Evolutionary conservation across 2,329 filamentous ascomycete genomes (phyloP).

Genomic region (Pyrenochaeta sp.): DNA sequence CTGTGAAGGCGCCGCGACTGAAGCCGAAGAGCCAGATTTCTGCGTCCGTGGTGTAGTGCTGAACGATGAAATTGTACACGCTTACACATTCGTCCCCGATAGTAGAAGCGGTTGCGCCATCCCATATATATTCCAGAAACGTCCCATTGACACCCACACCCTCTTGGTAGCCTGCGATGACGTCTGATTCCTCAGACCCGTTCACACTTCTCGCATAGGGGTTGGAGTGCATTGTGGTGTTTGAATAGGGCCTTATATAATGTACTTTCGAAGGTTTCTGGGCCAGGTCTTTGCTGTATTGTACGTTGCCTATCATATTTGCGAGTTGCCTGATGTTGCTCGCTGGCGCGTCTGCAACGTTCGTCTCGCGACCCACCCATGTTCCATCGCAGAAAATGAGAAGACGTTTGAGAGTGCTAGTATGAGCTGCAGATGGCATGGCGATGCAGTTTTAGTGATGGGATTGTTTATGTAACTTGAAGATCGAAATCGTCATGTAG

Average conservation of each 20-base stretch:
- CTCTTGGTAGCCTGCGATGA: conserved; percentile 49
- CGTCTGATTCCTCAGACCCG: conserved; percentile 6
- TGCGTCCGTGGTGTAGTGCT: conserved; percentile 45
- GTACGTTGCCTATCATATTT: conserved; percentile 40
- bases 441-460: not conserved
- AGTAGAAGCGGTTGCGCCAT: conserved; percentile 46
- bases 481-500: not conserved
- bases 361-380: conserved; percentile 48
- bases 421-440: conserved; percentile 18
- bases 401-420: conserved; percentile 34
- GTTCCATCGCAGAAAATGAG: conserved; percentile 48
- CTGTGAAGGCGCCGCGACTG: conserved; percentile 57
- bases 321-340: conserved; percentile 47
- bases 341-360: conserved; percentile 32
- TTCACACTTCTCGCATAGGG: not conserved
- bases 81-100: conserved; percentile 46
- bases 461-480: not conserved
- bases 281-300: conserved; percentile 17
- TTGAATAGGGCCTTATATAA: conserved; percentile 23
- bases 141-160: conserved; percentile 47
- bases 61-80: conserved; percentile 48
- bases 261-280: conserved; percentile 30
- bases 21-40: conserved; percentile 58
- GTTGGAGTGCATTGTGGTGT: not conserved
- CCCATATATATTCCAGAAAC: conserved; percentile 49